These are phyloP conservation scores for Irpex sp. DNA, from an alignment of 1,284 basidiomycete species.

Conservation along the genomic window DNA sequence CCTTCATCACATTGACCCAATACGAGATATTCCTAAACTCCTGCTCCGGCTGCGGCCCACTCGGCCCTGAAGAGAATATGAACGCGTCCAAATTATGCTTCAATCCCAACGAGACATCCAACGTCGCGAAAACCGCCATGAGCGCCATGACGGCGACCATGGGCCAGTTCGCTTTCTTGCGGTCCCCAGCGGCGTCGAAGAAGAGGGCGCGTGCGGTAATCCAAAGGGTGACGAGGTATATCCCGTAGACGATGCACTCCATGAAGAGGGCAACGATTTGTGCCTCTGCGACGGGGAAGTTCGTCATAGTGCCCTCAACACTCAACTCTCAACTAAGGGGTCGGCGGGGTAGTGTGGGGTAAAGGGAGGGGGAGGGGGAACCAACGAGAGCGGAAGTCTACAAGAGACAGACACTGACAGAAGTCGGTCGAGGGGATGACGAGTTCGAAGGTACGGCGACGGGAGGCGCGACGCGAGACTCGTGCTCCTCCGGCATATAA, in stretches of 20 bases:
- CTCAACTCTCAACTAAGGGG: no score
- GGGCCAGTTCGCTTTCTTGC: slow-evolving; percentile 27
- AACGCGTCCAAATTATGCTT: slow-evolving; percentile 37
- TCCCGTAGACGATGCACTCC: slow-evolving; percentile 23
- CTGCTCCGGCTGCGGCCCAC: slow-evolving; percentile 25
- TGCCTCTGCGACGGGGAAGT: slow-evolving; percentile 28
- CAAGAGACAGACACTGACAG: no score
- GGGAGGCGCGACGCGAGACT: no score
- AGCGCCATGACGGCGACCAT: slow-evolving; percentile 33
- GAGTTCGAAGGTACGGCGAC: no score
- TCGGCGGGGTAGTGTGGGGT: no score
- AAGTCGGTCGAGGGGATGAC: no score
- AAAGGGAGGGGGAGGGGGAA: no score
- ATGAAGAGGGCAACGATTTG: slow-evolving; percentile 21
- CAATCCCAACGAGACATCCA: slow-evolving; percentile 38
- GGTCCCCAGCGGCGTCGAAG: slow-evolving; percentile 27
- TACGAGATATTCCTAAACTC: slow-evolving; percentile 19
- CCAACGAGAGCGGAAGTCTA: no score
- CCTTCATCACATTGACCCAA: slow-evolving; percentile 17
- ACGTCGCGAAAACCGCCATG: slow-evolving; percentile 31
- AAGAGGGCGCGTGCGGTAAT: slow-evolving; percentile 32
- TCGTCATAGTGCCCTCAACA: not conserved
- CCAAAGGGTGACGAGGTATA: slow-evolving; percentile 35
- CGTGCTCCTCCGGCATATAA: no score
- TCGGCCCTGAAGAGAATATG: slow-evolving; percentile 25